A percentile compares a stretch with the other conserved stretches of the same genome.
These are phyloP conservation scores for Ganoderma resinaceum DNA, from an alignment of 1,284 basidiomycete species.

Conservation along the genomic window DNA sequence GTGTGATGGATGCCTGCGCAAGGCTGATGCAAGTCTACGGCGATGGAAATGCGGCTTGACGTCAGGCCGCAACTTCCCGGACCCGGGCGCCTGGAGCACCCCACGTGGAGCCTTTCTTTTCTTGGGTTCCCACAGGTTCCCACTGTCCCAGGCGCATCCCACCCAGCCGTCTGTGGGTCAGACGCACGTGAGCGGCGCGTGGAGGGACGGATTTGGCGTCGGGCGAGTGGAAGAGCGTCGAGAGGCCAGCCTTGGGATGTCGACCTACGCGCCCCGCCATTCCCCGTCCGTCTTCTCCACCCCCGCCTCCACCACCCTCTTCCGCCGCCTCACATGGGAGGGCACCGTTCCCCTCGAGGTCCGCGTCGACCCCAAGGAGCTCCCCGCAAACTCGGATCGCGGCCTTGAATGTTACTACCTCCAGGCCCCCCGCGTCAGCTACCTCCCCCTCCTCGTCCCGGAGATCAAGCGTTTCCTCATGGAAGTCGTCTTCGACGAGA, in stretches of 20 bases:
- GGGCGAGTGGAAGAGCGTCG: conserved; percentile 8
- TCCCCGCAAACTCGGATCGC: conserved; percentile 87
- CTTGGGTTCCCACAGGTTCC: not conserved
- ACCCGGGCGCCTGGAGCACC: not conserved
- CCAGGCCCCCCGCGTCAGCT: conserved; percentile 88
- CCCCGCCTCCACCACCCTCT: conserved; percentile 71
- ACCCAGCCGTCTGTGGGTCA: conserved; percentile 13
- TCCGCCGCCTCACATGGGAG: conserved; percentile 84
- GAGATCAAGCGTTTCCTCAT: conserved; percentile 87
- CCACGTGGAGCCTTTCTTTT: not conserved
- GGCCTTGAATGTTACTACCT: conserved; percentile 87
- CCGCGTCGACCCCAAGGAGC: conserved; percentile 83
- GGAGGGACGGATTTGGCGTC: conserved; percentile 11
- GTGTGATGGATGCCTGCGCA: not conserved
- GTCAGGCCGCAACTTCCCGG: conserved; percentile 16
- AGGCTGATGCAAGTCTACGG: not conserved
- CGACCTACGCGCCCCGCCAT: conserved; percentile 63
- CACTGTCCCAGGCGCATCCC: conserved; percentile 18
- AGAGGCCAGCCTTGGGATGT: conserved; percentile 48
- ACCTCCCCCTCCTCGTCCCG: conserved; percentile 89
- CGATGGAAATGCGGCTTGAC: conserved; percentile 18
- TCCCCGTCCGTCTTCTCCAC: conserved; percentile 60
- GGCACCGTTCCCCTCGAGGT: conserved; percentile 87
- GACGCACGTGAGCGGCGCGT: conserved; percentile 21
- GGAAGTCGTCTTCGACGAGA: conserved; percentile 89